Conservation (phyloP, 768 basidiomycete genomes). For the Suillus americanus region DNA sequence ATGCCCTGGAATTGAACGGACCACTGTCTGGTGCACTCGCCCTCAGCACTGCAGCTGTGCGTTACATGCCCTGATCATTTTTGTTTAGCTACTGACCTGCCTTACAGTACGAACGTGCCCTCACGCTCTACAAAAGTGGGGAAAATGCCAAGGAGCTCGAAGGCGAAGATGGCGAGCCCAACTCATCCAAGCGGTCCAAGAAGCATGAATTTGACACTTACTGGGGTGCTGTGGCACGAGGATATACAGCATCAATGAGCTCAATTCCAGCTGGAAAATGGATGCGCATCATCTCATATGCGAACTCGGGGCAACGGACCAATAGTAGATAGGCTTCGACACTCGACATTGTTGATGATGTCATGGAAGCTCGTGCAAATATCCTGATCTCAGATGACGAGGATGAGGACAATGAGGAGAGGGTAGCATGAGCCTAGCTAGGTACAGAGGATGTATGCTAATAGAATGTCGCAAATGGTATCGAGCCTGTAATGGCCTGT, state of each 20-base stretch:
- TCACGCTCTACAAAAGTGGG: no score
- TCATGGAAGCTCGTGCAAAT: background rate
- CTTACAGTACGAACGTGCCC: no score
- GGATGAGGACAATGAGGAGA: background rate
- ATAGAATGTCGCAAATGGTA: background rate
- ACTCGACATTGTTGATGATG: background rate
- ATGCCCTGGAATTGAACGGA: no score
- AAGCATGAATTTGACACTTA: slow-evolving; percentile 1
- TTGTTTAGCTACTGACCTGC: no score
- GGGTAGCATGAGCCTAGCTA: background rate
- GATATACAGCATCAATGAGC: slow-evolving; percentile 1
- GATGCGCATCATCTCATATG: background rate
- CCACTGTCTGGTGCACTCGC: no score
- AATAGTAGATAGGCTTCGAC: background rate
- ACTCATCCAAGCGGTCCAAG: no score
- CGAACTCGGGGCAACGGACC: background rate
- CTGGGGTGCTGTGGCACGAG: slow-evolving; percentile 1
- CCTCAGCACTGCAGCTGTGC: no score
- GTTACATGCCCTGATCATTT: no score
- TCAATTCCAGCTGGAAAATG: slow-evolving; percentile 2
- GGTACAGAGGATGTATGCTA: background rate
- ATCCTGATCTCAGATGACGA: background rate
- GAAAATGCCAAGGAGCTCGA: no score
- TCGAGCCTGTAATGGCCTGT: background rate
- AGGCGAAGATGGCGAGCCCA: no score